Base-by-base conservation (phyloP, 371 early-diverging fungal genomes). In the Chytridium lagenaria region DNA sequence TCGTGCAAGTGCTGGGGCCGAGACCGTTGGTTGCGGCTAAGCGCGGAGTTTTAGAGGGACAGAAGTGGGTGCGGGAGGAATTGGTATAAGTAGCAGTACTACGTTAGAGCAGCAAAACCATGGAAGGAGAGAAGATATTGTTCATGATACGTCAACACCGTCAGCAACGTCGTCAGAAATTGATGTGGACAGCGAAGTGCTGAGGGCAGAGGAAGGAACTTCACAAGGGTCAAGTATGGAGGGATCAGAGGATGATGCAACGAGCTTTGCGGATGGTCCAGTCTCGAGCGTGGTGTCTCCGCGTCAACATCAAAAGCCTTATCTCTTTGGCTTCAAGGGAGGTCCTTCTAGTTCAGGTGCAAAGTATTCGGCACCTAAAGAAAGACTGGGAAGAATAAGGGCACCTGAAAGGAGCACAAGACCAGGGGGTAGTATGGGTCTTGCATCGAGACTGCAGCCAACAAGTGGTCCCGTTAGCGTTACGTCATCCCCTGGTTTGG, bases 11-110 rank as follows among this genome's bases (percentile, higher is more conserved):
- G 55, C 26, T 55, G 19, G 55, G 55, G 55, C 55, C 55, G 55
- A 55, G 55, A 55, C 55, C 55, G 55, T 15, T 55, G 55, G 55
- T 7, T 55, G 19, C 55, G 55, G 55, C 55, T 55, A 7, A 55
- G 55, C 55, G 55, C 55, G 26, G 55, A 55, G 55, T 55, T 55
- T 28, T 55, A 55, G 30, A 28, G n/a, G n/a, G n/a, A n/a, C n/a
- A 16, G 55, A 55, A 7, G 30, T 16, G 55, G 55, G 30, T 44
- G 44, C 44, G 5, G 55, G 55, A 26, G 55, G 55, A 26, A 55
- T 10, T 26, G 55, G 55, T 16, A 55, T 16, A 28, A 16, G 55
- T 7, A 44, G 44, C n/a, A n/a, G n/a, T n/a, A n/a, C 44, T 44
- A 19, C 44, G 7, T 19, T 19, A 12, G 7, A 12, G 44, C 44